Evolutionary conservation across 1,284 basidiomycete species (phyloP).

Genomic region (Afroboletus lepidellus): DNA sequence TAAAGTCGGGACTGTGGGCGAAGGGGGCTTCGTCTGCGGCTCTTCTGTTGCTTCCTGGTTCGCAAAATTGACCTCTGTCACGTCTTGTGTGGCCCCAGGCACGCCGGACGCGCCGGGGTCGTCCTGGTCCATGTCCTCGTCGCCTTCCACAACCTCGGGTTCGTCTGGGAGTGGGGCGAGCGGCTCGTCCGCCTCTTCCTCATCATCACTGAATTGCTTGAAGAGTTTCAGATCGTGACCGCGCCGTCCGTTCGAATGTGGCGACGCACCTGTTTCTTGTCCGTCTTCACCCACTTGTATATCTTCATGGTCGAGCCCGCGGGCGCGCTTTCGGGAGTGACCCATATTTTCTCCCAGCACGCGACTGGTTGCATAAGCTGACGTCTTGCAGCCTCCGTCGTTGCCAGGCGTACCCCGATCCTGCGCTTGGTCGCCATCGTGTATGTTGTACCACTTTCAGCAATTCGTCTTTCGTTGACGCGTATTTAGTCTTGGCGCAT

Average conservation of each 20-base stretch:
- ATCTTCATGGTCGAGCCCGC: slow-evolving; percentile 61
- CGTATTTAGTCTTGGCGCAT: too few relatives aligned
- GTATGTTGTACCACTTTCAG: background rate
- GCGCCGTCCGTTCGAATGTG: background rate
- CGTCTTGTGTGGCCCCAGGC: slow-evolving; percentile 35
- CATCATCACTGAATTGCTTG: slow-evolving; percentile 80
- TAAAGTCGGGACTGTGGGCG: slow-evolving; percentile 55
- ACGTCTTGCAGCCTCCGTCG: slow-evolving; percentile 73
- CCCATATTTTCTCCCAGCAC: slow-evolving; percentile 75
- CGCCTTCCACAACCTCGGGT: slow-evolving; percentile 58
- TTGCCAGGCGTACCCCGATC: slow-evolving; percentile 71
- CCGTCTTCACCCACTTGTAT: slow-evolving; percentile 72
- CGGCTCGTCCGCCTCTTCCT: slow-evolving; percentile 71
- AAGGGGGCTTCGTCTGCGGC: slow-evolving; percentile 55
- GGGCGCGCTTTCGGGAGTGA: slow-evolving; percentile 50
- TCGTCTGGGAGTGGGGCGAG: slow-evolving; percentile 75
- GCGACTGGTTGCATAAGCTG: slow-evolving; percentile 79
- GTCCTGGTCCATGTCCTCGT: slow-evolving; percentile 64
- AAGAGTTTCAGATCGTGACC: slow-evolving; percentile 9
- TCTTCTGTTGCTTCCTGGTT: slow-evolving; percentile 41
- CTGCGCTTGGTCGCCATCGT: slow-evolving; percentile 68
- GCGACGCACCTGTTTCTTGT: slow-evolving; percentile 61
- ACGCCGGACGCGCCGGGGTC: slow-evolving; percentile 54
- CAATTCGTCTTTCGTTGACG: too few relatives aligned
- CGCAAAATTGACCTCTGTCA: slow-evolving; percentile 34